Base-by-base conservation (phyloP, 192 early-diverging fungal species). In the Gonapodya prolifera region DNA sequence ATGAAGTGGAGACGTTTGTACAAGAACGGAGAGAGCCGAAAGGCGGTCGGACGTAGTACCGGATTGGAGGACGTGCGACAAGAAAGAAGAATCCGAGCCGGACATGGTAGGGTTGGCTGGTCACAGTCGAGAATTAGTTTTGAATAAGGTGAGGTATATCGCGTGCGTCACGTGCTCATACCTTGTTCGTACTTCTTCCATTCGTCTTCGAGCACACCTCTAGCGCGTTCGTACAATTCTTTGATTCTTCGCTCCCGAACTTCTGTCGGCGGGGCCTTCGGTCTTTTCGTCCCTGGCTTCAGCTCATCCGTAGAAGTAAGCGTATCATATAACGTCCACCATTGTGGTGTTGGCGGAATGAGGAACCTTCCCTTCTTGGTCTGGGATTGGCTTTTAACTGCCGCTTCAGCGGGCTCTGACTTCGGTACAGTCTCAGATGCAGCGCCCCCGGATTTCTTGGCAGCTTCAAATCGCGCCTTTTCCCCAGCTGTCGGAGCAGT, bases 1-100 rank as follows among this genome's bases (percentile, higher is more conserved):
- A 81, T 99, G 97, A 23, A 97, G 70, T 1, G 97, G 95, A 2
- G 94, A 95, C 80, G 95, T 94, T 80, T 96, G 95, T 34, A 97
- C 86, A 30, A 98, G 82, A 71, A 99, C 86, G 0, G 95, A 95
- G 75, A 99, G 82, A 29, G 96, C 96, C 28, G 95, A 96, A 32
- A 98, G 89, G 77, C 92, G 92, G 88, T 99, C 97, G 45, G 91
- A 93, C 61, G 94, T 82, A 28, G 97, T 99, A 83, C 97, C 97
- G 33, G 93, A 94, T 69, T 89, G 83, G 81, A 99, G 83, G 35
- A 99, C 93, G 69, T 92, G 94, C 28, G 91, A 84, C 18, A 97
- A 87, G 82, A 98, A 99, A 35, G 88, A 88, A 75, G 87, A 86
- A 85, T 99, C 95, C 29, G 94, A 91, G 1, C 90, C 87, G 13